Percentiles rank a stretch among this genome's conserved stretches.
Evolutionary conservation across 2,329 filamentous ascomycete species (phyloP).

Genomic region (Aurifilum marmelostoma): DNA sequence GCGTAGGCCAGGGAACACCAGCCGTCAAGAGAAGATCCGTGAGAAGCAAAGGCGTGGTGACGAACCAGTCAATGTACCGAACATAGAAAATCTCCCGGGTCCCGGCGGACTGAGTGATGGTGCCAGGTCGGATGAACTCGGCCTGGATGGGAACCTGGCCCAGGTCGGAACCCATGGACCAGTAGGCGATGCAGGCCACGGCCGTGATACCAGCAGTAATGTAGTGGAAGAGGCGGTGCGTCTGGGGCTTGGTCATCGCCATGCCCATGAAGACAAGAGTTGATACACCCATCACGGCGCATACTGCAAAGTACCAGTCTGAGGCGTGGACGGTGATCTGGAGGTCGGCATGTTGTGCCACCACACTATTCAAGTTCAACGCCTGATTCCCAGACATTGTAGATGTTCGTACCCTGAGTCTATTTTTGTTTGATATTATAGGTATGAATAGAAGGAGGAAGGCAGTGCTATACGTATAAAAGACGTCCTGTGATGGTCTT

Average conservation of each 20-base stretch:
- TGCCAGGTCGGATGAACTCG: conserved; percentile 53
- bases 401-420: neutral
- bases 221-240: conserved; percentile 66
- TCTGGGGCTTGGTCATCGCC: conserved; percentile 55
- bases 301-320: conserved; percentile 66
- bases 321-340: conserved; percentile 62
- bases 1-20: conserved; percentile 66
- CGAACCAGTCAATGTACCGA: conserved; percentile 65
- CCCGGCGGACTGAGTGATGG: conserved; percentile 46
- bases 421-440: neutral
- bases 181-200: conserved; percentile 65
- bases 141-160: conserved; percentile 66
- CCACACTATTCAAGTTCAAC: conserved; percentile 48
- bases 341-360: conserved; percentile 57
- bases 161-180: conserved; percentile 68
- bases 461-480: neutral
- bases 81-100: conserved; percentile 69
- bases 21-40: conserved; percentile 65
- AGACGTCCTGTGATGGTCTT: neutral
- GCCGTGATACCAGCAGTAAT: conserved; percentile 62
- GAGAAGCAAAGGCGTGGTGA: conserved; percentile 67
- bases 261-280: conserved; percentile 58
- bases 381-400: conserved; percentile 48
- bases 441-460: neutral
- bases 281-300: conserved; percentile 59